Evolutionary conservation across 2,329 filamentous ascomycete species (phyloP), one percentile per base, ranked within the genome.

Genomic region (Penicillium psychrosexuale): DNA sequence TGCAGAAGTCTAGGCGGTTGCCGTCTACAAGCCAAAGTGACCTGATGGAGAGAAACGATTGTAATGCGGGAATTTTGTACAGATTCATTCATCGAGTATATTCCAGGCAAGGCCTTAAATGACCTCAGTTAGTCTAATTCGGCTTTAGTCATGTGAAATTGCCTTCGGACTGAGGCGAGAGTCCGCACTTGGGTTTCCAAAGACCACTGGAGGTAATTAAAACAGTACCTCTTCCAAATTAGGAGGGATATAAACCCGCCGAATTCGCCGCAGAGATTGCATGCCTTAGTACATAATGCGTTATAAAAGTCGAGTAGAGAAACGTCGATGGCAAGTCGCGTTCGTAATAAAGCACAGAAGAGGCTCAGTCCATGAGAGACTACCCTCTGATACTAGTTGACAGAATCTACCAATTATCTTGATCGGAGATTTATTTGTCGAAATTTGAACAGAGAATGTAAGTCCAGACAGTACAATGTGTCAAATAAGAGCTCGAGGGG

Each of bases 341-440:
- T 62, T 55, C 53, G 58, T 55, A 60, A 51, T 12, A 62, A 56
- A n/a, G 55, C 55, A 27, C 51, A 55, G 45, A 60, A 57, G 37
- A 62, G 58, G 45, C 53, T 57, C 36, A 57, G 55, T 34, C 51
- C 53, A 55, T 62, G 31, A 3, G 44, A 49, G 47, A 53, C 45
- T 27, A 55, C 51, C 33, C 17, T 53, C 7, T 51, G 55, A 49
- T 58, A 60, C 34, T 57, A 34, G 2, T 51, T 40, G 38, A 62
- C 53, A 31, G 58, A 60, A 31, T 58, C 55, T 40, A 60, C 59
- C 15, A 58, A 19, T 15, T 55, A 44, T 52, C 55, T 56, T 53
- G 55, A 54, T 42, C 39, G 34, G 54, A 50, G 52, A 28, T 52
- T 58, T 51, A 56, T 53, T 27, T 60, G 55, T 52, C 59, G 52